phyloP scores from a whole-genome alignment of 768 basidiomycete species.

The Auriscalpium orientale region DNA sequence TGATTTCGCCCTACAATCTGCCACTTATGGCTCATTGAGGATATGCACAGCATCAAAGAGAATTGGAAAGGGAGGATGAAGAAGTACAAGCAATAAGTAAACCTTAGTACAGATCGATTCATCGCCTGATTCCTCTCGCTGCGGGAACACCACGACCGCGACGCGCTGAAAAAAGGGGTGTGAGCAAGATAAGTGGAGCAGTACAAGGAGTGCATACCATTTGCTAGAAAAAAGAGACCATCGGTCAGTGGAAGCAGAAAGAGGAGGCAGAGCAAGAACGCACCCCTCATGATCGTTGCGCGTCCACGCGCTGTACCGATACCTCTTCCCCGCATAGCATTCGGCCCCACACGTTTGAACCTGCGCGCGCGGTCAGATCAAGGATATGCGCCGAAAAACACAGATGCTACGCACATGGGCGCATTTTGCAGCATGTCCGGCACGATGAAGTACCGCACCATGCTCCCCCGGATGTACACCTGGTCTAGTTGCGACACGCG shows the following conservation, averaged over 20 bases:
- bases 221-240: conserved; percentile 43
- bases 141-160: conserved; percentile 80
- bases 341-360: conserved; percentile 98
- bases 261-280: conserved; percentile 24
- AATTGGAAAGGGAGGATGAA: conserved; percentile 1
- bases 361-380: conserved; percentile 33
- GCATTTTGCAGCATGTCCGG: conserved; percentile 99
- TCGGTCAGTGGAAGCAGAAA: conserved; percentile 11
- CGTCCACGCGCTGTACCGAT: conserved; percentile 98
- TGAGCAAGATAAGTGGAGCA: not conserved
- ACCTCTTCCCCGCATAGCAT: conserved; percentile 97
- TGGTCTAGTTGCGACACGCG: conserved; percentile 98
- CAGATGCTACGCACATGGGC: conserved; percentile 69
- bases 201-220: conserved; percentile 43
- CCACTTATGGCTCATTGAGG: too few species aligned
- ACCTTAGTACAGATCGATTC: conserved; percentile 19
- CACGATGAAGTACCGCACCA: conserved; percentile 98
- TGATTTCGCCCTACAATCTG: too few species aligned
- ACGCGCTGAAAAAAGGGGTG: conserved; percentile 47
- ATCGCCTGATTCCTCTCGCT: conserved; percentile 76
- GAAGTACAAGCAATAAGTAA: conserved; percentile 1
- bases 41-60: too few species aligned
- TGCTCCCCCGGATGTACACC: conserved; percentile 97
- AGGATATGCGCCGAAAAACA: not conserved
- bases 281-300: conserved; percentile 97